Evolutionary conservation across 164 flowering plant species (phyloP).

Genomic region (Liquidambar formosana): DNA sequence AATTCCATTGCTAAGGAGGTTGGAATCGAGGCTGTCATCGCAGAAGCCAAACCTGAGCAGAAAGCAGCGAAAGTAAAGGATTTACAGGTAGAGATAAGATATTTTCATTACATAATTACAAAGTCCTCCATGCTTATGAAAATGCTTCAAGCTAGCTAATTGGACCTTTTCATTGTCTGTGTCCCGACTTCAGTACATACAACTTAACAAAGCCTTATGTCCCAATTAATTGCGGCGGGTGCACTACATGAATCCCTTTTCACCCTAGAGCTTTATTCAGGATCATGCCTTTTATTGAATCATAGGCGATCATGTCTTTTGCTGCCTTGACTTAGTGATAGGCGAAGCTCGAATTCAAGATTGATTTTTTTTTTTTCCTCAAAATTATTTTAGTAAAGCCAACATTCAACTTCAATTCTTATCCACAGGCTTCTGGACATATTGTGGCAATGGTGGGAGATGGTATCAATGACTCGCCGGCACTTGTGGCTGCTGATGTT

Average conservation of each 20-base stretch:
- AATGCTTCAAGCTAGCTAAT: no score
- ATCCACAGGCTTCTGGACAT: slow-evolving; percentile 45
- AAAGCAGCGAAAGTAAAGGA: slow-evolving; percentile 83
- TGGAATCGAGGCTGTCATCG: slow-evolving; percentile 71
- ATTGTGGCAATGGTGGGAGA: slow-evolving; percentile 85
- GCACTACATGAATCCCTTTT: slow-evolving; percentile 1
- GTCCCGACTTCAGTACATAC: no score
- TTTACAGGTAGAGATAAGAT: slow-evolving; percentile 64
- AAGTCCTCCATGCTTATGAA: no score
- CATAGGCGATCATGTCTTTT: no score
- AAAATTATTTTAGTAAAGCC: not conserved
- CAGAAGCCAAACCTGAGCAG: slow-evolving; percentile 82
- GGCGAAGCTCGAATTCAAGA: no score
- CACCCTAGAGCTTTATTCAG: no score
- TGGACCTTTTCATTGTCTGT: no score
- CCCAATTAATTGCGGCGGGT: no score
- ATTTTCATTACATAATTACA: no score
- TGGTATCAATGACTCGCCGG: slow-evolving; percentile 86
- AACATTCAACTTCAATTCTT: not conserved
- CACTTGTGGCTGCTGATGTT: slow-evolving; percentile 83
- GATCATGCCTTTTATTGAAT: no score
- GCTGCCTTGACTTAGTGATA: no score
- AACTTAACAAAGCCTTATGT: no score
- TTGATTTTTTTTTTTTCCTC: not conserved
- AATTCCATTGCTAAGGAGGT: slow-evolving; percentile 73